phyloP scores from a whole-genome alignment of 75 land plant genomes.

The Chamaecyparis obtusa region DNA sequence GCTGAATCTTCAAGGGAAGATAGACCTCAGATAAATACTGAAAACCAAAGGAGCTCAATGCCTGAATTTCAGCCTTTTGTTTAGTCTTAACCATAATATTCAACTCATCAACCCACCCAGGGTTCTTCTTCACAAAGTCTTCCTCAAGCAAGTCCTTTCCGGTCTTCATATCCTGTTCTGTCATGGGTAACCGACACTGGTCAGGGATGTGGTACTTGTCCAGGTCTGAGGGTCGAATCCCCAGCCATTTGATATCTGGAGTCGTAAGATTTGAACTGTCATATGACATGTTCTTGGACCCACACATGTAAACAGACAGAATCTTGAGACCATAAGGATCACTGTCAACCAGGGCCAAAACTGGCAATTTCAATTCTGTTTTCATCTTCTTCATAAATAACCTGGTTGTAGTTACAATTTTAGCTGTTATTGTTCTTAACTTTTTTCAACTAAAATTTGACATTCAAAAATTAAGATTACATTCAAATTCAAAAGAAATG shows the following conservation, averaged over 20 bases:
- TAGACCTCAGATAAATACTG: constrained; percentile 95
- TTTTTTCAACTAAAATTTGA: not conserved
- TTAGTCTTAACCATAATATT: constrained; percentile 90
- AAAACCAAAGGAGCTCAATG: constrained; percentile 80
- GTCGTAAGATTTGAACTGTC: constrained; percentile 92
- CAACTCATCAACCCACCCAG: constrained; percentile 87
- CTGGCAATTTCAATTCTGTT: constrained; percentile 85
- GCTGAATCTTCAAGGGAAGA: constrained; percentile 86
- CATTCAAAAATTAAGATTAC: not conserved
- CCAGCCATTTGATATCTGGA: constrained; percentile 96
- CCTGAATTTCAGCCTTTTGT: constrained; percentile 98
- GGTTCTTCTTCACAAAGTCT: constrained; percentile 95
- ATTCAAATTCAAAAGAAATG: too few relatives aligned
- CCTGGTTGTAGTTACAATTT: constrained; percentile 52
- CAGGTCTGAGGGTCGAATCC: constrained; percentile 85
- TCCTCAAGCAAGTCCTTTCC: constrained; percentile 95
- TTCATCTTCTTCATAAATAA: constrained; percentile 78
- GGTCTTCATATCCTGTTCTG: constrained; percentile 96
- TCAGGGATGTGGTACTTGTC: constrained; percentile 94
- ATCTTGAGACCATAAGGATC: constrained; percentile 97
- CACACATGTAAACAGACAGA: constrained; percentile 92
- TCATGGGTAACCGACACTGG: constrained; percentile 95
- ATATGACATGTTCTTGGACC: constrained; percentile 98
- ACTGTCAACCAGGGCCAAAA: constrained; percentile 89
- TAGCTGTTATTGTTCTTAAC: constrained; percentile 12